Percentiles rank a stretch among this genome's conserved stretches.
Evolutionary conservation across 2,329 filamentous ascomycete species (phyloP).

Genomic region (Fonsecaea multimorphosa): DNA sequence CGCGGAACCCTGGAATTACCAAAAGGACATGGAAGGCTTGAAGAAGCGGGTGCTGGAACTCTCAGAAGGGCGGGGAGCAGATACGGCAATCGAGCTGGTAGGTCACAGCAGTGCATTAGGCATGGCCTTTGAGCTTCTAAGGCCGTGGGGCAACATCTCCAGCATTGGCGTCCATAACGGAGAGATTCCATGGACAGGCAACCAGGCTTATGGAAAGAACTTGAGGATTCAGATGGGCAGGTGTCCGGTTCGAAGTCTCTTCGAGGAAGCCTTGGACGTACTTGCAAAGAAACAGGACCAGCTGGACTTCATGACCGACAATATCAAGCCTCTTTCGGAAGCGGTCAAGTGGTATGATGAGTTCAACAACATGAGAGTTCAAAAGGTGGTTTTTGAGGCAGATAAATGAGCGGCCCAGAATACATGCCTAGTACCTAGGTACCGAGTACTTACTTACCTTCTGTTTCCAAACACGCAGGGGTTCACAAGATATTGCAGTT

Average conservation of each 20-base stretch:
- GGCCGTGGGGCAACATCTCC: constrained; percentile 75
- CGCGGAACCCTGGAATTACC: constrained; percentile 82
- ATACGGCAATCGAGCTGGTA: constrained; percentile 82
- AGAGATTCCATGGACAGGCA: constrained; percentile 70
- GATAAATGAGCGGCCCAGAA: constrained; percentile 43
- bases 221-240: constrained; percentile 75
- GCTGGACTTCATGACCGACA: constrained; percentile 76
- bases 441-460: neutral
- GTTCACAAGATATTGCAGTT: neutral
- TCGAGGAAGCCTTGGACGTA: constrained; percentile 67
- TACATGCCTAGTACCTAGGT: too few species aligned
- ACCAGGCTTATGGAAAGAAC: constrained; percentile 72
- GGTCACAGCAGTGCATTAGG: constrained; percentile 71
- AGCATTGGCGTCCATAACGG: constrained; percentile 78
- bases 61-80: constrained; percentile 80
- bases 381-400: constrained; percentile 73
- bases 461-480: neutral
- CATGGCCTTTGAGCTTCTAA: constrained; percentile 71
- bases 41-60: constrained; percentile 72
- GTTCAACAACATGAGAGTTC: constrained; percentile 74
- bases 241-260: constrained; percentile 74
- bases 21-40: constrained; percentile 68
- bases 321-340: constrained; percentile 71
- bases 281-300: constrained; percentile 70
- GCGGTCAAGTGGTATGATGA: constrained; percentile 72